Conservation (phyloP, 371 early-diverging fungal genomes). For the Spraguea lophii region DNA sequence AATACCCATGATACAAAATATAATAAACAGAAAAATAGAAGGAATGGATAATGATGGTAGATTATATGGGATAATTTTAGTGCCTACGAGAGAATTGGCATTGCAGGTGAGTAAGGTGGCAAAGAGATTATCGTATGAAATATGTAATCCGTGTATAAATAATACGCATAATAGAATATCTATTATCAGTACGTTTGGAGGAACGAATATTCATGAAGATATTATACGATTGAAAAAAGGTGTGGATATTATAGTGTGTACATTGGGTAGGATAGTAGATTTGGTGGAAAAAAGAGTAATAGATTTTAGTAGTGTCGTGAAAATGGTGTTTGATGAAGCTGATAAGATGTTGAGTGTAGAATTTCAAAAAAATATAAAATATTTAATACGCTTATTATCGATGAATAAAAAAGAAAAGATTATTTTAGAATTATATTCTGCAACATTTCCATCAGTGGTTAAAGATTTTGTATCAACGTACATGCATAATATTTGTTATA, state of each 20-base stretch:
- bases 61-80: conserved; percentile 51
- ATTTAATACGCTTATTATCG: conserved; percentile 60
- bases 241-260: conserved; percentile 80
- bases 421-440: conserved; percentile 81
- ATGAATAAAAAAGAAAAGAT: conserved; percentile 62
- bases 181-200: conserved; percentile 87
- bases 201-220: conserved; percentile 83
- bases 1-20: conserved; percentile 75
- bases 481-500: conserved; percentile 73
- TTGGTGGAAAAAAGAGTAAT: conserved; percentile 65
- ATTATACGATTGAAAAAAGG: conserved; percentile 61
- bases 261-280: conserved; percentile 87
- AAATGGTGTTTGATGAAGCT: conserved; percentile 90
- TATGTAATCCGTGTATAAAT: no score
- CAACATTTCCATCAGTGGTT: conserved; percentile 87
- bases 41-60: conserved; percentile 50
- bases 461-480: conserved; percentile 76
- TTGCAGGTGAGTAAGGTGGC: conserved; percentile 45
- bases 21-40: conserved; percentile 55
- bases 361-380: conserved; percentile 79
- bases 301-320: conserved; percentile 59
- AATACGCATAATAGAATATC: no score
- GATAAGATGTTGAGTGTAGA: conserved; percentile 83
- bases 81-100: conserved; percentile 80
- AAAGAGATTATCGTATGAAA: conserved; percentile 6